Evolutionary conservation across 768 basidiomycete genomes (phyloP), one percentile per base, ranked within the genome.

Genomic region (Lactifluus subvellereus): DNA sequence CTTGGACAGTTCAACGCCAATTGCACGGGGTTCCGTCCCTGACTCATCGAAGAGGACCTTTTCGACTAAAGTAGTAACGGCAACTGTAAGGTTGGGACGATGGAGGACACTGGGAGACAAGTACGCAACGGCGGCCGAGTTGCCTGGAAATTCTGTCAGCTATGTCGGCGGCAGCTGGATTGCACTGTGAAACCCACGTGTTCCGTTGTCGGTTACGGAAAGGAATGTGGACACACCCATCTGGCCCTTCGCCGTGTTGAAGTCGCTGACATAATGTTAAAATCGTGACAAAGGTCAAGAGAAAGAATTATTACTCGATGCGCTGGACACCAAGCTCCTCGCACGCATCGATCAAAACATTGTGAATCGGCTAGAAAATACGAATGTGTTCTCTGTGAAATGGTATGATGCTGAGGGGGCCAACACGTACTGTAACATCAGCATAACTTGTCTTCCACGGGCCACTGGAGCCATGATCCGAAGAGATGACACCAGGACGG

Each of bases 31-130:
- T 50, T 66, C 65, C 6, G 53, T 13, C 18, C 43, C 63, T 13
- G 55, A 57, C 33, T 61, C 59, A 10, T 60, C 66, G 30, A 67
- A 61, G 27, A 67, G 30, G 10, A 67, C 40, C 32, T 50, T 60
- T 42, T 67, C 66, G 22, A 58, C 62, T 9, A 48, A 33, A 5
- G 59, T 61, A 9, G 33, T 16, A 35, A 67, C 27, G 20, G 66
- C 64, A 58, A 67, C 38, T 8, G 66, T 67, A 47, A 67, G 66
- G 38, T 67, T 67, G 16, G 50, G 59, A 27, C 66, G 58, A 3
- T 16, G 30, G 38, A 66, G 77, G 3, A 89, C 64, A 32, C 13
- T 40, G 1, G 66, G 66, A 14, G 66, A 8, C 27, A 67, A 57
- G 53, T 67, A 67, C 6, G 66, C 66, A 30, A 57, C 11, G 11